Percentiles rank a stretch among this genome's conserved stretches.
Conservation (phyloP, 2,329 filamentous ascomycete species). For the Epichloe aotearoae region DNA sequence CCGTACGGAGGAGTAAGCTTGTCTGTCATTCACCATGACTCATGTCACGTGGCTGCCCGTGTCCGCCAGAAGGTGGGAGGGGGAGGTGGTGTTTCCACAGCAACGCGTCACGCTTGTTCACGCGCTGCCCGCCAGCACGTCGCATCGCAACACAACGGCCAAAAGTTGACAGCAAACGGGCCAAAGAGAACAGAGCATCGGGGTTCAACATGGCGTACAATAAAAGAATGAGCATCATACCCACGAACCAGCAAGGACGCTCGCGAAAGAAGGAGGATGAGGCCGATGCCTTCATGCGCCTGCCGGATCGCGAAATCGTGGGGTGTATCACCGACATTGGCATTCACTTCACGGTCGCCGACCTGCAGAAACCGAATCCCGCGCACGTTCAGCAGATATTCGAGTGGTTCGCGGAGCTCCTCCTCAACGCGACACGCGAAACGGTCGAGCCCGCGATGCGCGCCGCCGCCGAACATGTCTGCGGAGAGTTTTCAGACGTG, state of each 20-base stretch:
- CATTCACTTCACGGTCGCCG: constrained; percentile 71
- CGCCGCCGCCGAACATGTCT: constrained; percentile 78
- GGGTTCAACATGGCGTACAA: constrained; percentile 41
- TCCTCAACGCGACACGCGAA: constrained; percentile 87
- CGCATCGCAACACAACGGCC: background rate
- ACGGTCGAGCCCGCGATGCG: constrained; percentile 92
- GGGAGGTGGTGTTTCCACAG: constrained; percentile 3
- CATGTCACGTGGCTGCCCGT: background rate
- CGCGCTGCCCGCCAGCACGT: background rate
- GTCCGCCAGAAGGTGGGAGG: background rate
- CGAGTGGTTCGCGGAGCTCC: constrained; percentile 89
- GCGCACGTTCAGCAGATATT: constrained; percentile 95
- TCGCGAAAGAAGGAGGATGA: constrained; percentile 46
- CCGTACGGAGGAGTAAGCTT: no score
- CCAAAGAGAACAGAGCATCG: background rate
- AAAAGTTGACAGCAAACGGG: background rate
- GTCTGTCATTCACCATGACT: no score
- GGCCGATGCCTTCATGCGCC: constrained; percentile 45
- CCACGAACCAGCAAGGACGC: constrained; percentile 35
- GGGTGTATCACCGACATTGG: constrained; percentile 96
- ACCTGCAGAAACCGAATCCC: constrained; percentile 87
- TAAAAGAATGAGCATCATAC: constrained; percentile 47
- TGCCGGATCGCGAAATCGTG: constrained; percentile 68
- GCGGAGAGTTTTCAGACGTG: constrained; percentile 72
- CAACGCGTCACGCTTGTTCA: constrained; percentile 5